phyloP scores from a whole-genome alignment of 352 stramenopile genomes.

The Globisporangium middletonii region DNA sequence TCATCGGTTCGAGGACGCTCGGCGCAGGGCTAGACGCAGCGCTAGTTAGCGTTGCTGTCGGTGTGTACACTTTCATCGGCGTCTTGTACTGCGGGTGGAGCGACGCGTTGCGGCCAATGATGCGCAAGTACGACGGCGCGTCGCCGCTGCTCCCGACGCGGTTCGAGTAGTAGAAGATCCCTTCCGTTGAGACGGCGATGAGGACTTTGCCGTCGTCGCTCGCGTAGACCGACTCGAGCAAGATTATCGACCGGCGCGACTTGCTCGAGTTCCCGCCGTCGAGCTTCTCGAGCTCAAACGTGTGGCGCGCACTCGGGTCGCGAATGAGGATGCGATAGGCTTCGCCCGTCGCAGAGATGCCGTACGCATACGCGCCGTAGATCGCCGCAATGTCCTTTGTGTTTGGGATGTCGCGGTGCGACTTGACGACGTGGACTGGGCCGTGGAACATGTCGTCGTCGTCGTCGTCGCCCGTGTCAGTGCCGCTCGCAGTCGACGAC shows the following conservation, averaged over 20 bases:
- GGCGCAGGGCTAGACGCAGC: too few species aligned
- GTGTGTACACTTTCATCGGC: conserved; percentile 70
- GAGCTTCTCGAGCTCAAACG: conserved; percentile 66
- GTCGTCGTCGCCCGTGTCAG: conserved; percentile 20
- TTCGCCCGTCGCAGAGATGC: conserved; percentile 59
- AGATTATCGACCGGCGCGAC: conserved; percentile 61
- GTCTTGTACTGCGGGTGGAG: conserved; percentile 58
- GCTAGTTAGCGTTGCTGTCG: conserved; percentile 16
- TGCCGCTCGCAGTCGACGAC: conserved; percentile 5
- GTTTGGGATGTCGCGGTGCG: conserved; percentile 51
- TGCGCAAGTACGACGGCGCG: conserved; percentile 24
- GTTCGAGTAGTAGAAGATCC: conserved; percentile 75
- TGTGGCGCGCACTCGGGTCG: conserved; percentile 30
- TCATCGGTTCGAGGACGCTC: conserved; percentile 35
- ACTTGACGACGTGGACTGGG: conserved; percentile 30
- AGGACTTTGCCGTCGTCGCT: conserved; percentile 57
- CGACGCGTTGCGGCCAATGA: conserved; percentile 68
- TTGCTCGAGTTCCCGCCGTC: conserved; percentile 46
- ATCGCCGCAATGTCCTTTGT: conserved; percentile 56
- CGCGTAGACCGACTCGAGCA: conserved; percentile 61
- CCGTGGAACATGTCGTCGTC: conserved; percentile 11
- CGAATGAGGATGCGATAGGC: conserved; percentile 55
- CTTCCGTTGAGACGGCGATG: conserved; percentile 56
- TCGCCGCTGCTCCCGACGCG: conserved; percentile 10
- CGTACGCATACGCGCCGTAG: conserved; percentile 57